A percentile compares a stretch with the other conserved stretches of the same genome.
Conservation (phyloP, 495 filamentous ascomycete genomes). For the Sabuloglossum arenarium region DNA sequence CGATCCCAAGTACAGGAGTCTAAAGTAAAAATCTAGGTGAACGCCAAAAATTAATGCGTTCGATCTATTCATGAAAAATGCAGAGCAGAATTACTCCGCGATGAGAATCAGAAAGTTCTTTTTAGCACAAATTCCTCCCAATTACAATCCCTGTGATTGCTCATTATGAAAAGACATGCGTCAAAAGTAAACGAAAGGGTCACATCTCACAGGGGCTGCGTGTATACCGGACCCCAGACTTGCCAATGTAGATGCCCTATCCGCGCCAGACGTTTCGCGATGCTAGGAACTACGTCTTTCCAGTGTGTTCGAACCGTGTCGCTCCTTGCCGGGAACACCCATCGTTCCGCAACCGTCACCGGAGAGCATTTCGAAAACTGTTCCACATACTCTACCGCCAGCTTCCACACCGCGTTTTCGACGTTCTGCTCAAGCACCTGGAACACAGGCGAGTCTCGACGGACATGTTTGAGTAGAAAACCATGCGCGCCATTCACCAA, state of each 20-base stretch:
- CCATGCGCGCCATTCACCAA: slow-evolving; percentile 6
- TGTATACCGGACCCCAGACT: slow-evolving; percentile 59
- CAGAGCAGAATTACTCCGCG: background rate
- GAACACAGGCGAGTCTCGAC: background rate
- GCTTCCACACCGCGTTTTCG: background rate
- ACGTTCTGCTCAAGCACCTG: background rate
- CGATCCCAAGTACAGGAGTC: too few relatives aligned
- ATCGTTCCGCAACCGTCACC: background rate
- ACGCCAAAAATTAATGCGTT: background rate
- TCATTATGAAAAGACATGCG: background rate
- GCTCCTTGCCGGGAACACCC: background rate
- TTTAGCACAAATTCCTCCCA: background rate
- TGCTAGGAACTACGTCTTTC: slow-evolving; percentile 19
- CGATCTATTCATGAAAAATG: background rate
- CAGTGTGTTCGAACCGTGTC: background rate
- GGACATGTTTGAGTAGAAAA: background rate
- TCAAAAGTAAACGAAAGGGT: background rate
- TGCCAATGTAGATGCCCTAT: slow-evolving; percentile 70
- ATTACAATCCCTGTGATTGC: background rate
- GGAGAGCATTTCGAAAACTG: background rate
- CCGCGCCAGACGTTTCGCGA: slow-evolving; percentile 56
- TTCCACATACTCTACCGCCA: background rate
- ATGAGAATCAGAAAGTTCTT: too few relatives aligned
- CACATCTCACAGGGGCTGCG: slow-evolving; percentile 4
- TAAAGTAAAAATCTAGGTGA: too few relatives aligned